A percentile compares a stretch with the other conserved stretches of the same genome.
Conservation (phyloP, 1,139 yeast genomes). For the Protomyces inundatus region DNA sequence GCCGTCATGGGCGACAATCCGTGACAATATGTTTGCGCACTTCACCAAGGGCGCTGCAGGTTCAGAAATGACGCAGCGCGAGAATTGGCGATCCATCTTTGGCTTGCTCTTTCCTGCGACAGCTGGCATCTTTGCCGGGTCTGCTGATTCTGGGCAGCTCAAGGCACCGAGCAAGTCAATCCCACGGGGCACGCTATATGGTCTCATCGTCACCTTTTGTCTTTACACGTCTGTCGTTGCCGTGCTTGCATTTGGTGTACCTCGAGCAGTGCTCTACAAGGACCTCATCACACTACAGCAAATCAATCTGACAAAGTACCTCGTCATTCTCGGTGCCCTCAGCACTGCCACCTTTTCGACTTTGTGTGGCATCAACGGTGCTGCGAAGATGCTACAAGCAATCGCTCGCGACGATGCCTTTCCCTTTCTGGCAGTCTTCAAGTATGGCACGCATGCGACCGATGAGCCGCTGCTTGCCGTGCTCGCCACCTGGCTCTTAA, state of each 20-base stretch:
- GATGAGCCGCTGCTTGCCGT: slow-evolving; percentile 61
- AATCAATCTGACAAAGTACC: slow-evolving; percentile 60
- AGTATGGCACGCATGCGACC: slow-evolving; percentile 44
- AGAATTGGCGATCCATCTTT: slow-evolving; percentile 76
- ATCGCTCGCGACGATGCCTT: slow-evolving; percentile 79
- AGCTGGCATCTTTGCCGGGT: slow-evolving; percentile 98
- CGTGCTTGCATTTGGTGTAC: slow-evolving; percentile 71
- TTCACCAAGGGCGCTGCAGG: slow-evolving; percentile 93
- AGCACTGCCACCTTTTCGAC: slow-evolving; percentile 87
- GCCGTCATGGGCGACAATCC: slow-evolving; percentile 44
- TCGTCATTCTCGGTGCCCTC: slow-evolving; percentile 80
- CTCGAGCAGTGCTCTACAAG: slow-evolving; percentile 64
- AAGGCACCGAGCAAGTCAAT: slow-evolving; percentile 78
- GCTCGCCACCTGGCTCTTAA: slow-evolving; percentile 68
- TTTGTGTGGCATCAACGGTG: slow-evolving; percentile 91
- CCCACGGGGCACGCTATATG: slow-evolving; percentile 84
- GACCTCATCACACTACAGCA: slow-evolving; percentile 84
- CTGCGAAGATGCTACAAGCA: slow-evolving; percentile 84
- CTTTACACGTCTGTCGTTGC: slow-evolving; percentile 71
- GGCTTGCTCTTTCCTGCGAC: slow-evolving; percentile 97
- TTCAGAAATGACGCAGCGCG: slow-evolving; percentile 51
- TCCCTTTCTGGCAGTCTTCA: slow-evolving; percentile 65
- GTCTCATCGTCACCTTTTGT: slow-evolving; percentile 65
- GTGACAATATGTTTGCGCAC: slow-evolving; percentile 62
- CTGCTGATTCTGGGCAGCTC: slow-evolving; percentile 96